Conservation (phyloP, 805 yeast genomes). For the Lipomyces oligophaga region DNA sequence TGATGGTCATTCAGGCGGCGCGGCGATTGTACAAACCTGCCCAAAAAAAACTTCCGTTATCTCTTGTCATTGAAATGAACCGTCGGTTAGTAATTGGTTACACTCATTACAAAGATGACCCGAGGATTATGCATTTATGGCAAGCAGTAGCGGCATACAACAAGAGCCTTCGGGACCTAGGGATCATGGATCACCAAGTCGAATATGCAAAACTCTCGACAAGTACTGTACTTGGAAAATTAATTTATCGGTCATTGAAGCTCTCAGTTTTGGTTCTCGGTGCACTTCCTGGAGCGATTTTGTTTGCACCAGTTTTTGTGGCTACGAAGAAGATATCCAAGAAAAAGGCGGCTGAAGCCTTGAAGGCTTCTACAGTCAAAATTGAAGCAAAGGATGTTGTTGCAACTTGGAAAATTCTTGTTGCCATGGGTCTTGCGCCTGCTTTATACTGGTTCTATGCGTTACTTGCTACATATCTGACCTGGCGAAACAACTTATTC, state of each 20-base stretch:
- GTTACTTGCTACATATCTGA: slow-evolving; percentile 39
- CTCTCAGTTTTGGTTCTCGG: slow-evolving; percentile 55
- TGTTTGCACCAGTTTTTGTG: slow-evolving; percentile 85
- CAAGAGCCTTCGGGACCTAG: slow-evolving; percentile 55
- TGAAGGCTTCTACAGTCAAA: slow-evolving; percentile 84
- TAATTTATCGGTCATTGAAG: slow-evolving; percentile 53
- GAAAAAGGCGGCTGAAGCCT: slow-evolving; percentile 69
- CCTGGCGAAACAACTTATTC: slow-evolving; percentile 36
- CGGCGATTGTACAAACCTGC: slow-evolving; percentile 80
- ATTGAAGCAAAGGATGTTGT: slow-evolving; percentile 89
- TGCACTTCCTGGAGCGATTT: slow-evolving; percentile 81
- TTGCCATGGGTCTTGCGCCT: slow-evolving; percentile 86
- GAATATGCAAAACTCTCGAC: slow-evolving; percentile 51
- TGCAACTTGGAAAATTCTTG: slow-evolving; percentile 95
- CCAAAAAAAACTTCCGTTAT: slow-evolving; percentile 67
- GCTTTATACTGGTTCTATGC: slow-evolving; percentile 79
- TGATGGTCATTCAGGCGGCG: slow-evolving; percentile 87
- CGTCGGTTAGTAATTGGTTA: slow-evolving; percentile 82
- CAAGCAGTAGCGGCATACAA: slow-evolving; percentile 68
- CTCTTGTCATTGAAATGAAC: slow-evolving; percentile 85
- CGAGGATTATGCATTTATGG: slow-evolving; percentile 58
- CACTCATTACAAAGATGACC: slow-evolving; percentile 65
- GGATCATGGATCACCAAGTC: slow-evolving; percentile 72
- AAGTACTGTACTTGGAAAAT: slow-evolving; percentile 45
- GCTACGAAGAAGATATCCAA: slow-evolving; percentile 71